Evolutionary conservation across 495 filamentous ascomycete species (phyloP).

Genomic region (Cairneyella variabilis): DNA sequence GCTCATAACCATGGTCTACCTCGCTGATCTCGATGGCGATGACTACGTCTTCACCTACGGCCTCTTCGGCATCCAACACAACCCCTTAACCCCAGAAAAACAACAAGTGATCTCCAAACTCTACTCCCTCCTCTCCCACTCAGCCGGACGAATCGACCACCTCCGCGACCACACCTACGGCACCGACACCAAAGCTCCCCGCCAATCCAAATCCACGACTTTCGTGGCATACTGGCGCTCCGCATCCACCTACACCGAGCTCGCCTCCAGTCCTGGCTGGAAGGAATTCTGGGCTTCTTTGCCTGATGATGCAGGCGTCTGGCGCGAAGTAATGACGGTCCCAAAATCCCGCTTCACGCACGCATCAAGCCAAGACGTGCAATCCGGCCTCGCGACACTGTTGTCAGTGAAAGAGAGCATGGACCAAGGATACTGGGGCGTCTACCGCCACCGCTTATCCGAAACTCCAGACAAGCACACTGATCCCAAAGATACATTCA

Average conservation of each 20-base stretch:
- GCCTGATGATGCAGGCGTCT: constrained; percentile 27
- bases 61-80: constrained; percentile 12
- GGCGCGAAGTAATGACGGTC: constrained; percentile 28
- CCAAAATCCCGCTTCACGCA: constrained; percentile 20
- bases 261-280: neutral
- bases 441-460: constrained; percentile 26
- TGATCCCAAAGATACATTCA: constrained; percentile 15
- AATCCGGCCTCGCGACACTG: constrained; percentile 21
- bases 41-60: constrained; percentile 9
- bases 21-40: constrained; percentile 6
- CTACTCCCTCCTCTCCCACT: constrained; percentile 4
- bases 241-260: neutral
- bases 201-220: neutral
- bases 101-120: neutral
- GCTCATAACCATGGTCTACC: constrained; percentile 10
- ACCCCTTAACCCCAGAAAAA: constrained; percentile 3
- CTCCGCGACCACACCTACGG: constrained; percentile 3
- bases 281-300: constrained; percentile 28
- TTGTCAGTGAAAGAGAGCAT: constrained; percentile 13
- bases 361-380: constrained; percentile 18
- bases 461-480: constrained; percentile 15
- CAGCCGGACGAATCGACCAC: constrained; percentile 9
- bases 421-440: constrained; percentile 33
- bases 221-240: constrained; percentile 12
- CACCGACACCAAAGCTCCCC: neutral